phyloP scores from a whole-genome alignment of 148 eudicot genomes.

The Diospyros lotus region DNA sequence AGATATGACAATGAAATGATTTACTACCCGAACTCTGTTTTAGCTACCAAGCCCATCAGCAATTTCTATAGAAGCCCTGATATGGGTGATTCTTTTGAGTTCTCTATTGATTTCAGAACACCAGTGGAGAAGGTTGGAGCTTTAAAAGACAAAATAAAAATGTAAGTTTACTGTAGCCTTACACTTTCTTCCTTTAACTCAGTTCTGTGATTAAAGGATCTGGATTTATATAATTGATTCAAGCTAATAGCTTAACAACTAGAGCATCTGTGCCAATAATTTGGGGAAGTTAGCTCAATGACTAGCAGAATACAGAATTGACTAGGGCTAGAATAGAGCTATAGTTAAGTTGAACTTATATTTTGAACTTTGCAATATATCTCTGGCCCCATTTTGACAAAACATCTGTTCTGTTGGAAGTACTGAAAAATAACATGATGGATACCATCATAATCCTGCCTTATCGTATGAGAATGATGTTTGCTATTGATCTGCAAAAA shows the following conservation, averaged over 20 bases:
- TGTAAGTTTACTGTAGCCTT: conserved; percentile 35
- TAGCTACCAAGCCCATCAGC: conserved; percentile 65
- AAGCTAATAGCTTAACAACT: not conserved
- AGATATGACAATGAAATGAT: conserved; percentile 62
- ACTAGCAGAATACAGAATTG: not conserved
- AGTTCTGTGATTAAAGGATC: not conserved
- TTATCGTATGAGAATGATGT: too few species aligned
- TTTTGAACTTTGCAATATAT: not conserved
- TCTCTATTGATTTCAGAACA: conserved; percentile 58
- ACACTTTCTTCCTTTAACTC: not conserved
- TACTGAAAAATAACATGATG: not conserved
- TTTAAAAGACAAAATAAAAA: conserved; percentile 48
- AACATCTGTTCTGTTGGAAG: not conserved
- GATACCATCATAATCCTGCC: not conserved
- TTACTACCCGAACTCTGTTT: conserved; percentile 61
- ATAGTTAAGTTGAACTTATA: conserved; percentile 6
- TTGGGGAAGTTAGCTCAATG: not conserved
- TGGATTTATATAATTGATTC: not conserved
- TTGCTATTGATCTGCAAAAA: too few species aligned
- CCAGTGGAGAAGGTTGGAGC: conserved; percentile 48
- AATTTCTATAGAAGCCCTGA: conserved; percentile 76
- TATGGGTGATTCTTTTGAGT: conserved; percentile 59
- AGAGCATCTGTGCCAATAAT: not conserved
- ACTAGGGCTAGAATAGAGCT: not conserved
- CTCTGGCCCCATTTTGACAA: not conserved